Conservation (phyloP, 2,329 filamentous ascomycete genomes). For the Beauveria sp. region DNA sequence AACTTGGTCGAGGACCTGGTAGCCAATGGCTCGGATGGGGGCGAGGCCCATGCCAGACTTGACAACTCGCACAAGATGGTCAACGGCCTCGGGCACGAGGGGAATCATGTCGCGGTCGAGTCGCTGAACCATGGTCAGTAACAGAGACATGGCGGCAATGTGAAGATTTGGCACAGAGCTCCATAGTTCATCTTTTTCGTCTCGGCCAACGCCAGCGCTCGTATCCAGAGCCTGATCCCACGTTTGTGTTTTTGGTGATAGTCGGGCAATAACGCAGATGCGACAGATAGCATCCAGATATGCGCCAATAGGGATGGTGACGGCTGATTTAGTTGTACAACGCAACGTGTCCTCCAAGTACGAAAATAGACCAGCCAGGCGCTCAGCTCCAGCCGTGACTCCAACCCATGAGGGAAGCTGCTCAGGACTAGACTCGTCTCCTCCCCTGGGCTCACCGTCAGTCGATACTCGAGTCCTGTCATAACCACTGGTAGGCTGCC, state of each 20-base stretch:
- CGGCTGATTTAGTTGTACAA: slow-evolving; percentile 54
- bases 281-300: slow-evolving; percentile 64
- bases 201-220: slow-evolving; percentile 65
- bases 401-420: slow-evolving; percentile 66
- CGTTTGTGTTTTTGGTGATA: slow-evolving; percentile 37
- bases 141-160: slow-evolving; percentile 56
- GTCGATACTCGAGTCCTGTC: slow-evolving; percentile 33
- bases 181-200: slow-evolving; percentile 78
- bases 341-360: slow-evolving; percentile 57
- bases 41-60: slow-evolving; percentile 45
- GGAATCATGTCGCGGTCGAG: slow-evolving; percentile 51
- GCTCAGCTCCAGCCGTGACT: slow-evolving; percentile 63
- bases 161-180: slow-evolving; percentile 67
- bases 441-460: slow-evolving; percentile 40
- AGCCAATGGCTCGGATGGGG: slow-evolving; percentile 52
- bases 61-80: slow-evolving; percentile 67
- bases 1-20: slow-evolving; percentile 49
- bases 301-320: slow-evolving; percentile 59
- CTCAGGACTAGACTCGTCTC: slow-evolving; percentile 32
- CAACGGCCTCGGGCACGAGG: slow-evolving; percentile 56
- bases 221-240: slow-evolving; percentile 49
- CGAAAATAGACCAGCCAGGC: slow-evolving; percentile 58
- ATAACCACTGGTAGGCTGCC: slow-evolving; percentile 59
- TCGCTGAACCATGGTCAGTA: slow-evolving; percentile 48
- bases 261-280: slow-evolving; percentile 57